Evolutionary conservation across 1,284 basidiomycete genomes (phyloP), one percentile per base, ranked within the genome.

Genomic region (Trametes polyzona): DNA sequence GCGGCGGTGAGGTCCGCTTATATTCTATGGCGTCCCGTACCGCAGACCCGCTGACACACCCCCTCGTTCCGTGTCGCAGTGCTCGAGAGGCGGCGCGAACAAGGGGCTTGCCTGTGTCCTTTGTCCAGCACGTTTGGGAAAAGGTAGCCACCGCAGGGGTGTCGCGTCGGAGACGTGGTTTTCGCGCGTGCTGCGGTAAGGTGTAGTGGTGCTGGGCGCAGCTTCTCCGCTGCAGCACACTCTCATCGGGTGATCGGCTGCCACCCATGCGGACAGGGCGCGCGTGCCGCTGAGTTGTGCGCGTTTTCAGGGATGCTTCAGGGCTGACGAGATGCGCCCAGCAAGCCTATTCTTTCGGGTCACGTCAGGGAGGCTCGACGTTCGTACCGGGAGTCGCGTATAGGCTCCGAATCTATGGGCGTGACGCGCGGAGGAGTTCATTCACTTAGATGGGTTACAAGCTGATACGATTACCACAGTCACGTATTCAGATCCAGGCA

Each of bases 201-300:
- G n/a, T n/a, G n/a, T n/a, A n/a, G n/a, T n/a, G n/a, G n/a, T n/a
- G 35, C n/a, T n/a, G 30, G 12, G 30, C 8, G 17, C 17, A 27
- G 4, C 5, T 17, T 39, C 47, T 48, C 47, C 47, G 47, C 47
- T 48, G 47, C 47, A 48, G 47, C 47, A 47, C 35, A 27, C 47
- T 27, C 33, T 12, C 21, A 37, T 48, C 42, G 47, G 27, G 47
- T 37, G 24, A 29, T 36, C 21, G 24, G 9, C n/a, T n/a, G n/a
- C n/a, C n/a, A n/a, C n/a, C n/a, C n/a, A n/a, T n/a, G n/a, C n/a
- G n/a, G n/a, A n/a, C n/a, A n/a, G n/a, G n/a, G n/a, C n/a, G n/a
- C n/a, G n/a, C n/a, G n/a, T n/a, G n/a, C n/a, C n/a, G n/a, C n/a
- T n/a, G n/a, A n/a, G n/a, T n/a, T n/a, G n/a, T n/a, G n/a, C n/a